Evolutionary conservation across 2,329 filamentous ascomycete genomes (phyloP).

Genomic region (Pyrenochaeta sp.): DNA sequence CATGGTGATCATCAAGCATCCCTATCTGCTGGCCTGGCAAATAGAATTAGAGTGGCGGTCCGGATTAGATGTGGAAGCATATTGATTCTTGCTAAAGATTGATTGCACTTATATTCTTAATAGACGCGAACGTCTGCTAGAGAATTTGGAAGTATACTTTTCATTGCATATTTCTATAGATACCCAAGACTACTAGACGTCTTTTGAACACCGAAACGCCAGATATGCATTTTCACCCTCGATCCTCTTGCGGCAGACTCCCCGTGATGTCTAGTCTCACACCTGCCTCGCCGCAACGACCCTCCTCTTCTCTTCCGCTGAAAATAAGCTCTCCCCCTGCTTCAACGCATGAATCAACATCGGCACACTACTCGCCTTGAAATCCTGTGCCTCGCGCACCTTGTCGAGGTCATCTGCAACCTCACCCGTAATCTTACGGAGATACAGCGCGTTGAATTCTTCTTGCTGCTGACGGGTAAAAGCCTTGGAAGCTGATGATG

Average conservation of each 20-base stretch:
- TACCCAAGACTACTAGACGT: too few species aligned
- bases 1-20: slow-evolving; percentile 96
- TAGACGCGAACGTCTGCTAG: too few species aligned
- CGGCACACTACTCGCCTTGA: slow-evolving; percentile 67
- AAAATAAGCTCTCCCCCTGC: slow-evolving; percentile 71
- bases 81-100: slow-evolving; percentile 20
- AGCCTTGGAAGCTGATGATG: slow-evolving; percentile 4
- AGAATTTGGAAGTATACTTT: too few species aligned
- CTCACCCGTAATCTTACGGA: slow-evolving; percentile 72
- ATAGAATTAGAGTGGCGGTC: slow-evolving; percentile 87
- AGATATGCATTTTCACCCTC: slow-evolving; percentile 7
- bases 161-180: too few species aligned
- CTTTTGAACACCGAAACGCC: slow-evolving; percentile 20
- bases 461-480: slow-evolving; percentile 21
- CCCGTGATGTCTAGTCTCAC: slow-evolving; percentile 3
- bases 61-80: slow-evolving; percentile 39
- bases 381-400: slow-evolving; percentile 73
- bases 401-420: slow-evolving; percentile 78
- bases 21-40: slow-evolving; percentile 88
- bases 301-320: slow-evolving; percentile 59
- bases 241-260: too few species aligned
- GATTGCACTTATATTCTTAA: too few species aligned
- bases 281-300: slow-evolving; percentile 36
- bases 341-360: slow-evolving; percentile 72
- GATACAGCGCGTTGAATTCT: slow-evolving; percentile 70